phyloP scores from a whole-genome alignment of 352 stramenopile species.

The Phytophthora hibernalis region DNA sequence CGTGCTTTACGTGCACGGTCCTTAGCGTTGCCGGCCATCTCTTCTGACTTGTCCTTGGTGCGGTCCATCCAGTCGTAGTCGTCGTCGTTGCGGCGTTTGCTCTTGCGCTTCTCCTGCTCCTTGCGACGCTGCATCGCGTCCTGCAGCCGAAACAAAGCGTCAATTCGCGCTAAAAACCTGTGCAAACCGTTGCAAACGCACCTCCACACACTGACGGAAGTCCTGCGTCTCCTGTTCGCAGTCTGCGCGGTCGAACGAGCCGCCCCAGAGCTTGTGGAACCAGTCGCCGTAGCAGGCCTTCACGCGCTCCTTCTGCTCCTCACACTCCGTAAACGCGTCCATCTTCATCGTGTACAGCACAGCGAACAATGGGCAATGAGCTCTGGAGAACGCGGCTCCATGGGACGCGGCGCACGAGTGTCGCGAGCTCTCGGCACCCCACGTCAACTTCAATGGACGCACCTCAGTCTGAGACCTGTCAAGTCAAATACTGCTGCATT shows the following conservation, averaged over 20 bases:
- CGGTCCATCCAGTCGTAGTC: conserved; percentile 68
- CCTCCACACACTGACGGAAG: conserved; percentile 77
- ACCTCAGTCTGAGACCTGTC: conserved; percentile 11
- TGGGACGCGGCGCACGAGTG: conserved; percentile 26
- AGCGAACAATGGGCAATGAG: conserved; percentile 39
- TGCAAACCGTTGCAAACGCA: conserved; percentile 11
- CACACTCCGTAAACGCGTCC: conserved; percentile 66
- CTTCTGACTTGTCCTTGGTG: conserved; percentile 46
- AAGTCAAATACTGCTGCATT: conserved; percentile 2
- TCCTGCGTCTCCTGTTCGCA: conserved; percentile 80
- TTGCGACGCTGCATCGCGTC: conserved; percentile 54
- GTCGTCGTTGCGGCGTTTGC: conserved; percentile 17
- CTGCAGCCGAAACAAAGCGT: conserved; percentile 19
- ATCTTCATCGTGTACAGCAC: conserved; percentile 30
- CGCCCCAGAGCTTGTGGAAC: conserved; percentile 80
- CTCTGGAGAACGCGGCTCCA: background rate
- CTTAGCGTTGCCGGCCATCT: conserved; percentile 37
- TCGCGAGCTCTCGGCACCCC: conserved; percentile 22
- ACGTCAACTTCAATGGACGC: conserved; percentile 6
- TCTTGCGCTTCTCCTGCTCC: conserved; percentile 34
- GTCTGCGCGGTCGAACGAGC: conserved; percentile 61
- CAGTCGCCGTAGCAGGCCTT: conserved; percentile 85
- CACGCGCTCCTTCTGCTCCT: conserved; percentile 80
- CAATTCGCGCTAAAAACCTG: background rate
- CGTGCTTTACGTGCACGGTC: conserved; percentile 34